Evolutionary conservation across 768 basidiomycete species (phyloP).

Genomic region (Collybiopsis luxurians): DNA sequence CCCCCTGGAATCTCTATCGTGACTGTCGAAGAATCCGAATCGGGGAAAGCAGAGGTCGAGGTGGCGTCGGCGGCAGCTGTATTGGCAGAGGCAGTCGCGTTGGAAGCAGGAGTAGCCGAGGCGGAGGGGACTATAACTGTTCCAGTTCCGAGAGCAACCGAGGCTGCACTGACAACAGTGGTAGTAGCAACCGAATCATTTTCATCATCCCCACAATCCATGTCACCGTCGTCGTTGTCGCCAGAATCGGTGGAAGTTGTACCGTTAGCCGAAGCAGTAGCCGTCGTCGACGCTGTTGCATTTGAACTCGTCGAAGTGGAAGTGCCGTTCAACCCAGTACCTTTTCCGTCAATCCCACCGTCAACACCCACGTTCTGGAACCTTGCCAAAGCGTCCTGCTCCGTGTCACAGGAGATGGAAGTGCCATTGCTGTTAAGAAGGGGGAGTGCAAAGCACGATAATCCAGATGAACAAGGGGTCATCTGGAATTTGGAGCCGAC

Average conservation of each 20-base stretch:
- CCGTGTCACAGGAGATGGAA: conserved; percentile 40
- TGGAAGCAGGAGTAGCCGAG: background rate
- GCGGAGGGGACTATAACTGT: background rate
- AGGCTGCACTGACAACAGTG: background rate
- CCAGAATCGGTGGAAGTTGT: background rate
- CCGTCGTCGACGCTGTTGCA: background rate
- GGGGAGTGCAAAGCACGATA: conserved; percentile 48
- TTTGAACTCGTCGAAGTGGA: background rate
- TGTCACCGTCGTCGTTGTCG: background rate
- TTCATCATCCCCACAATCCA: background rate
- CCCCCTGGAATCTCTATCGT: too few relatives aligned
- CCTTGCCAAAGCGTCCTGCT: conserved; percentile 34
- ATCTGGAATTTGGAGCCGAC: conserved; percentile 35
- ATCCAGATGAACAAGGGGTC: conserved; percentile 30
- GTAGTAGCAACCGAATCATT: background rate
- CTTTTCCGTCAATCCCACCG: conserved; percentile 38
- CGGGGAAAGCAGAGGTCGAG: background rate
- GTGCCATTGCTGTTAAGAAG: conserved; percentile 46
- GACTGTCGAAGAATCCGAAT: background rate
- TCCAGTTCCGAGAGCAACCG: background rate
- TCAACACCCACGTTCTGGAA: conserved; percentile 41
- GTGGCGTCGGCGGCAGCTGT: background rate
- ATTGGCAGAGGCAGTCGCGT: background rate
- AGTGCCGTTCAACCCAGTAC: background rate
- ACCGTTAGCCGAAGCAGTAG: background rate